Evolutionary conservation across 2,329 filamentous ascomycete species (phyloP).

Genomic region (Akanthomyces dipterigenus): DNA sequence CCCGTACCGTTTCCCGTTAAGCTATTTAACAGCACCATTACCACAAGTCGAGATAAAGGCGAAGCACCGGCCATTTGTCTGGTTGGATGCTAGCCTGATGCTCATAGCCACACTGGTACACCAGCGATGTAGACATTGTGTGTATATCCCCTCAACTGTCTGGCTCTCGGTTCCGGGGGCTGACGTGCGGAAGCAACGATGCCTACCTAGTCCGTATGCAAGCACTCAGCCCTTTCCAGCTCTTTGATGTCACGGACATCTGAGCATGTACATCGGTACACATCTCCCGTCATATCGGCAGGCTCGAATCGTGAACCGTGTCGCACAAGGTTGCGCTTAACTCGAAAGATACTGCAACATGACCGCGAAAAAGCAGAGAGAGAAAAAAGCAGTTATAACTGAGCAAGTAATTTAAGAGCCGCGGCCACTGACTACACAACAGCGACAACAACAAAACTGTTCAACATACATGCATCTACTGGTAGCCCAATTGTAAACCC

Average conservation of each 20-base stretch:
- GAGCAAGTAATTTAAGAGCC: not conserved
- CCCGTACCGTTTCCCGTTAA: not conserved
- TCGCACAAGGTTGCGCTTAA: not conserved
- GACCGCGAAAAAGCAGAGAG: not conserved
- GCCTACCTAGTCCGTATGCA: not conserved
- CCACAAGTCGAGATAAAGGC: not conserved
- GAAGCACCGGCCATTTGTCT: not conserved
- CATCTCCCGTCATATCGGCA: conserved; percentile 1
- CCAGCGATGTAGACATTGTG: not conserved
- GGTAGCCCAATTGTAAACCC: not conserved
- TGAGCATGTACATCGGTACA: not conserved
- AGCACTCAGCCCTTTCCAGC: not conserved
- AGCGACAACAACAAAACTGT: too few relatives aligned
- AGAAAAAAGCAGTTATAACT: not conserved
- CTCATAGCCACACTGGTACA: too few relatives aligned
- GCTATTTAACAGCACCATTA: not conserved
- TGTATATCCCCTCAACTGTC: not conserved
- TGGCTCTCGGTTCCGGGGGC: not conserved
- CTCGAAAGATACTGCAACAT: not conserved
- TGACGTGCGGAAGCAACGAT: not conserved
- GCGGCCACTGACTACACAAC: not conserved
- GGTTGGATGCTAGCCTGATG: too few relatives aligned
- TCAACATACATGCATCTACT: not conserved
- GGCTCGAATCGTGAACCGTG: not conserved
- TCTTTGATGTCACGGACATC: not conserved